Conservation (phyloP, 352 stramenopile species). For the Blastocystis sp. region DNA sequence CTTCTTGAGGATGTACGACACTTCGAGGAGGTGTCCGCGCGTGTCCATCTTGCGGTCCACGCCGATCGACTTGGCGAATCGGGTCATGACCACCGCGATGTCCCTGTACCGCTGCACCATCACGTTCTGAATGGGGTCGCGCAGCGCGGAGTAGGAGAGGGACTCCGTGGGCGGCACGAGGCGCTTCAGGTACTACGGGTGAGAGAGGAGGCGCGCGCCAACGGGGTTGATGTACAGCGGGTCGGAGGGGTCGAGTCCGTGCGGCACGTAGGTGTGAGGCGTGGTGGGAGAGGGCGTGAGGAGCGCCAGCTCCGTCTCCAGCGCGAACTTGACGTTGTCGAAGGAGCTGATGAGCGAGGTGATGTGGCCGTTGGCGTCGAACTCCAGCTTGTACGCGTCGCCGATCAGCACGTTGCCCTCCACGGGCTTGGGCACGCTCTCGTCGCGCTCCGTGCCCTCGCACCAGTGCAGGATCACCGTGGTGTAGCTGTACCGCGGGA, state of each 20-base stretch:
- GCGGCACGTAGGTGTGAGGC: neutral
- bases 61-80: slow-evolving; percentile 31
- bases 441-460: slow-evolving; percentile 37
- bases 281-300: slow-evolving; percentile 6
- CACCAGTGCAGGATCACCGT: slow-evolving; percentile 44
- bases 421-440: neutral
- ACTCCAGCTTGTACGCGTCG: slow-evolving; percentile 39
- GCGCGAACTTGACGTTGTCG: neutral
- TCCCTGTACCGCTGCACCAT: slow-evolving; percentile 32
- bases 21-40: slow-evolving; percentile 28
- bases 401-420: slow-evolving; percentile 36
- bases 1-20: neutral
- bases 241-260: neutral
- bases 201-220: neutral
- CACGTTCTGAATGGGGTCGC: slow-evolving; percentile 23
- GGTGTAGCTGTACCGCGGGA: slow-evolving; percentile 26
- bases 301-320: slow-evolving; percentile 13
- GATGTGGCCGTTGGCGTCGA: slow-evolving; percentile 24
- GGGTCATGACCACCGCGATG: slow-evolving; percentile 5
- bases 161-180: neutral
- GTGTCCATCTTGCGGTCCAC: slow-evolving; percentile 6
- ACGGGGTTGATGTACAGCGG: slow-evolving; percentile 19
- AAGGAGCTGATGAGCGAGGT: neutral
- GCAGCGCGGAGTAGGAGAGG: slow-evolving; percentile 19
- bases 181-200: slow-evolving; percentile 31